Conservation (phyloP, 2,329 filamentous ascomycete genomes). For the Alternaria burnsii region DNA sequence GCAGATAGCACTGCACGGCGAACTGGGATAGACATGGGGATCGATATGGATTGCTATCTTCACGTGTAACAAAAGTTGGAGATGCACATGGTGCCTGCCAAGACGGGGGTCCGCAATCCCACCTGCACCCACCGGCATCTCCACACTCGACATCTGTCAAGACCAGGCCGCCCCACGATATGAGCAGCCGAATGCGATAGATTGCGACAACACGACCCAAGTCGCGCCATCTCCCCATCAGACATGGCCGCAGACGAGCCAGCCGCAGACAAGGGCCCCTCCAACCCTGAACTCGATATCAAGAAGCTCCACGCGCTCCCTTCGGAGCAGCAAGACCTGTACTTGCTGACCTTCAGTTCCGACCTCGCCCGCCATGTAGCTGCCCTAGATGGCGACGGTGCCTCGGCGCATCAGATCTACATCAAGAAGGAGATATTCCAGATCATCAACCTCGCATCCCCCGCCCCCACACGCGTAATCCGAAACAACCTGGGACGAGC, state of each 20-base stretch:
- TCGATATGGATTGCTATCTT: neutral
- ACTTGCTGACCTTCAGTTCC: constrained; percentile 87
- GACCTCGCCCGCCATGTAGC: constrained; percentile 83
- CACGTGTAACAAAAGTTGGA: constrained; percentile 24
- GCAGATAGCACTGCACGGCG: constrained; percentile 26
- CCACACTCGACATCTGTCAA: constrained; percentile 30
- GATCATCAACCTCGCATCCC: constrained; percentile 82
- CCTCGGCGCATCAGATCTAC: constrained; percentile 87
- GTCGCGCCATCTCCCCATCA: constrained; percentile 18
- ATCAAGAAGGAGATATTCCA: constrained; percentile 95
- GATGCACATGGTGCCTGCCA: constrained; percentile 29
- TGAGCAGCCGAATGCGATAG: constrained; percentile 22
- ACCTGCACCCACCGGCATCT: constrained; percentile 24
- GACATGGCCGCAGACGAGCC: constrained; percentile 42
- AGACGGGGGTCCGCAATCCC: constrained; percentile 39
- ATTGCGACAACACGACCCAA: constrained; percentile 7
- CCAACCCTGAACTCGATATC: constrained; percentile 83
- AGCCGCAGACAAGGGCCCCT: constrained; percentile 49
- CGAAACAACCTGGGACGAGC: constrained; percentile 88
- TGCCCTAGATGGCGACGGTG: constrained; percentile 76
- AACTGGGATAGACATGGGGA: constrained; percentile 37
- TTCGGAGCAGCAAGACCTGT: constrained; percentile 94
- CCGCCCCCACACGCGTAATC: constrained; percentile 85
- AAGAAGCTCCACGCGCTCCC: constrained; percentile 88
- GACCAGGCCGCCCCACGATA: constrained; percentile 28